Evolutionary conservation across 129 eudicot genomes (phyloP).

Genomic region (Helichrysum umbraculigerum): DNA sequence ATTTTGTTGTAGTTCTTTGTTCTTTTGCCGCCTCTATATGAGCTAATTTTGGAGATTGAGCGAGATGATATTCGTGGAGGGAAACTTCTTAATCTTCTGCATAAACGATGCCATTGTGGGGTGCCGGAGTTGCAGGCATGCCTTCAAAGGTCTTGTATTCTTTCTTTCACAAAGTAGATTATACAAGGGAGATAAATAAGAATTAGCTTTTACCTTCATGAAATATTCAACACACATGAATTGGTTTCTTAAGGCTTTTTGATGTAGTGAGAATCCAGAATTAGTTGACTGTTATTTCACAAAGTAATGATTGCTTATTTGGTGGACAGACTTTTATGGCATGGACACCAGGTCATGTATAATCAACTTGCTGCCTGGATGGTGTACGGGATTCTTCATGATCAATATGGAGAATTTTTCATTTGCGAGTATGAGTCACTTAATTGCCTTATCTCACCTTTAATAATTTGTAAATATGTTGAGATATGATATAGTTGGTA

Average conservation of each 20-base stretch:
- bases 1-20: constrained; percentile 68
- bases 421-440: constrained; percentile 34
- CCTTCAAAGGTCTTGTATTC: constrained; percentile 69
- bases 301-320: neutral
- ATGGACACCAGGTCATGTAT: constrained; percentile 99
- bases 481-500: neutral
- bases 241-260: neutral
- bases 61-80: constrained; percentile 84
- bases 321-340: constrained; percentile 88
- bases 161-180: constrained; percentile 14
- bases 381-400: constrained; percentile 95
- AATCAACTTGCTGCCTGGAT: constrained; percentile 94
- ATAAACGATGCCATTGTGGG: constrained; percentile 95
- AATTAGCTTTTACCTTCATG: neutral
- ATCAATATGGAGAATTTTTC: constrained; percentile 88
- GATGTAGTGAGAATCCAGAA: neutral
- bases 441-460: constrained; percentile 5
- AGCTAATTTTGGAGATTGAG: constrained; percentile 87
- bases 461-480: neutral
- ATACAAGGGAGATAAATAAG: neutral
- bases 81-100: constrained; percentile 81
- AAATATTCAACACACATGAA: neutral
- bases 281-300: neutral
- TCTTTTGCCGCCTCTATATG: constrained; percentile 91
- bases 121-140: constrained; percentile 96